Evolutionary conservation across 1,139 yeast species (phyloP), one percentile per base, ranked within the genome.

Genomic region (Pichia sp.): DNA sequence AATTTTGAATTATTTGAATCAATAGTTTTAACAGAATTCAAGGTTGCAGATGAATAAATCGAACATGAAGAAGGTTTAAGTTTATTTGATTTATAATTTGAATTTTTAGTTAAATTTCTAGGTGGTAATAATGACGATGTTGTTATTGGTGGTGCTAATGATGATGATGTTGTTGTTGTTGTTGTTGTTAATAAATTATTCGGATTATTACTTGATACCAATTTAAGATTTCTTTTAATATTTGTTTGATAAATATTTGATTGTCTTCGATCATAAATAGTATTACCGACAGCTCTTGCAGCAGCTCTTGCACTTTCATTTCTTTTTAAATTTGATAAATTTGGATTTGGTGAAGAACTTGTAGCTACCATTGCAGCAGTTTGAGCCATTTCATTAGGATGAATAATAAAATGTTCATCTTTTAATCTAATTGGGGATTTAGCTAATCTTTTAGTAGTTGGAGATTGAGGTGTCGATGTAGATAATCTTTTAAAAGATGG

Each of bases 251-350:
- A 34, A 18, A 25, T 39, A 8, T 10, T 29, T 30, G n/a, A 33
- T 7, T 25, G 34, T 28, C 8, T 34, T 29, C 18, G 38, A 31
- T 7, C 30, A n/a, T 35, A 9, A 10, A n/a, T 31, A 34, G 26
- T 5, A 10, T 37, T 39, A n/a, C 36, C 45, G 8, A 50, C 51
- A 3, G 53, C 50, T 34, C 44, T 48, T 25, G 53, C 53, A 6
- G 51, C 50, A 9, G 54, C 54, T 34, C 32, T 42, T 8, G 54
- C 51, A 34, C 43, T 43, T 29, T 50, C 53, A 34, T 40, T 27
- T 5, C 36, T 32, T n/a, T 35, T 32, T 18, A 9, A 28, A 25
- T 34, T 43, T 2, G 33, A 11, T 6, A 34, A 29, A 7, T 30
- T 40, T n/a, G 34, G 43, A n/a, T 10, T 35, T 8, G 45, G 10